A percentile compares a stretch with the other conserved stretches of the same genome.
Evolutionary conservation across 129 eudicot species (phyloP).

Genomic region (Tagetes patula): DNA sequence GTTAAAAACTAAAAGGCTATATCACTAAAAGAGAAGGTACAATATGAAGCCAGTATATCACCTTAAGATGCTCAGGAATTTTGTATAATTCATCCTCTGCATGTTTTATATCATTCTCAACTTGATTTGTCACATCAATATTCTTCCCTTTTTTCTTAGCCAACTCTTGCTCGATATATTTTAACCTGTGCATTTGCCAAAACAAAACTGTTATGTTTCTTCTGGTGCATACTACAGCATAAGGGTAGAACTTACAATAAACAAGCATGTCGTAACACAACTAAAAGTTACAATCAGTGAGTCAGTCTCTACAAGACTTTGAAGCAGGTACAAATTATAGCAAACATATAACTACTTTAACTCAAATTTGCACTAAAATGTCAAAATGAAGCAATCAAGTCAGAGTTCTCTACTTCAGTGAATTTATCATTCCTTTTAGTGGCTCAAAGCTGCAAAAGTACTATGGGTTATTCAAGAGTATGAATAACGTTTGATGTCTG

Average conservation of each 20-base stretch:
- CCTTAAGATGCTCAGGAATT: slow-evolving; percentile 95
- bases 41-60: slow-evolving; percentile 30
- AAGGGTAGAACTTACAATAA: not conserved
- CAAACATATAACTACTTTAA: not conserved
- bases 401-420: not conserved
- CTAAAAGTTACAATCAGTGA: not conserved
- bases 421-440: not conserved
- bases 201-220: not conserved
- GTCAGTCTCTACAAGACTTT: not conserved
- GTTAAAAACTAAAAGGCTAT: not conserved
- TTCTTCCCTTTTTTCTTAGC: slow-evolving; percentile 92
- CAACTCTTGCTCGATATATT: slow-evolving; percentile 90
- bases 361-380: not conserved
- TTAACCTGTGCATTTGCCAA: slow-evolving; percentile 58
- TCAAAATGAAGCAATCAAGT: not conserved
- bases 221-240: not conserved
- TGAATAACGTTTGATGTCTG: not conserved
- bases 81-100: slow-evolving; percentile 88
- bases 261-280: not conserved
- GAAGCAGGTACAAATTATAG: not conserved
- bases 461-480: not conserved
- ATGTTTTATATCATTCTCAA: slow-evolving; percentile 70
- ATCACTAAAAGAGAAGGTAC: not conserved
- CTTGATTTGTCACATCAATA: slow-evolving; percentile 56
- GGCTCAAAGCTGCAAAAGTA: too few relatives aligned